Conservation (phyloP, 345 rosid species). For the Syzygium aqueum region DNA sequence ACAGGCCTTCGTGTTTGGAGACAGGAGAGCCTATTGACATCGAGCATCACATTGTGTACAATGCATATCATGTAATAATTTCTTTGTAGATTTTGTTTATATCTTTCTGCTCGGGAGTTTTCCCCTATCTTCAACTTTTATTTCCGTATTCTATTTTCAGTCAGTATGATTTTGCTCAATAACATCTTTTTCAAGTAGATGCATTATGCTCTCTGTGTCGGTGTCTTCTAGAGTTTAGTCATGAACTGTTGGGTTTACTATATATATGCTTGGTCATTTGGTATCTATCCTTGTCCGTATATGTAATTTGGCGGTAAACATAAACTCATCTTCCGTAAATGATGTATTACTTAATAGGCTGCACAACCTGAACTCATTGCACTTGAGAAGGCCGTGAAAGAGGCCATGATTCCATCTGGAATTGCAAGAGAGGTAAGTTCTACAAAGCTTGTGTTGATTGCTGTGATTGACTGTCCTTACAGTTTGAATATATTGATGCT, state of each 20-base stretch:
- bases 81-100: neutral
- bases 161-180: neutral
- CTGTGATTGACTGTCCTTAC: neutral
- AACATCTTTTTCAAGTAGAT: neutral
- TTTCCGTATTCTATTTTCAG: neutral
- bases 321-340: neutral
- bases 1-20: conserved; percentile 81
- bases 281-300: neutral
- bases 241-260: neutral
- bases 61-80: conserved; percentile 63
- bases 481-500: neutral
- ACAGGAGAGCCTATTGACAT: conserved; percentile 89
- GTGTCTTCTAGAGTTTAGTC: neutral
- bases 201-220: neutral
- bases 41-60: conserved; percentile 81
- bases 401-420: conserved; percentile 80
- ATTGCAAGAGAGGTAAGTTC: conserved; percentile 73
- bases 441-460: neutral
- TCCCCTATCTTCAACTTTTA: neutral
- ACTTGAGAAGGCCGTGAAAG: conserved; percentile 79
- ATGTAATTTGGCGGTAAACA: neutral
- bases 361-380: conserved; percentile 87
- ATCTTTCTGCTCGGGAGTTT: neutral
- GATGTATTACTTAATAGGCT: conserved; percentile 30
- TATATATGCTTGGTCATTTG: neutral